Percentiles rank a stretch among this genome's conserved stretches.
phyloP scores from a whole-genome alignment of 345 rosid genomes.

The Eucalyptus polybractea region DNA sequence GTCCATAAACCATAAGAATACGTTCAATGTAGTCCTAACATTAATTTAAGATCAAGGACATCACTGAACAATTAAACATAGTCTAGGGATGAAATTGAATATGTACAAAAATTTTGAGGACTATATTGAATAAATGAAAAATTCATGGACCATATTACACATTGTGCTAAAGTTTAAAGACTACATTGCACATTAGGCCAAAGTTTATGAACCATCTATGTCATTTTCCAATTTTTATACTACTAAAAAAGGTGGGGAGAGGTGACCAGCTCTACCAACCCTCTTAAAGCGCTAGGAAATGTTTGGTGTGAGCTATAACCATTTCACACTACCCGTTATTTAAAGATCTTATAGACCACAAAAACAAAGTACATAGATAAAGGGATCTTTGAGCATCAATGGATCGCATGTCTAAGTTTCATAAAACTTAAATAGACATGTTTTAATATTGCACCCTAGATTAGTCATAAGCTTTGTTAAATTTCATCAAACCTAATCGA shows the following conservation, averaged over 20 bases:
- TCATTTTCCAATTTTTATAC: background rate
- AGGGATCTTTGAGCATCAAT: background rate
- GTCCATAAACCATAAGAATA: no score
- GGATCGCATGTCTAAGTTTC: background rate
- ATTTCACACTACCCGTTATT: background rate
- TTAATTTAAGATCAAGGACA: no score
- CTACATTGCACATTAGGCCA: no score
- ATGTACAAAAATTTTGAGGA: no score
- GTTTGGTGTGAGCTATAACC: background rate
- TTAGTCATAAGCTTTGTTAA: background rate
- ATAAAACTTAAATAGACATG: background rate
- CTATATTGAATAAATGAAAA: no score
- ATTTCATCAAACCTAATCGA: background rate
- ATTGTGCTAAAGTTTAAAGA: no score
- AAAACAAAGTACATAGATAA: background rate
- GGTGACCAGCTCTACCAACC: background rate
- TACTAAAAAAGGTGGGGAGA: background rate
- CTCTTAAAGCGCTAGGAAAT: background rate
- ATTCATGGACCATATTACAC: no score
- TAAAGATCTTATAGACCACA: background rate
- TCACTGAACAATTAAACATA: no score
- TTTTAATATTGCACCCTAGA: background rate
- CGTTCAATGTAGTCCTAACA: no score
- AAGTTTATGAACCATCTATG: no score
- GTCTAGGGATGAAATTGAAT: no score